Conservation (phyloP, 768 basidiomycete species). For the Auricularia sp. region DNA sequence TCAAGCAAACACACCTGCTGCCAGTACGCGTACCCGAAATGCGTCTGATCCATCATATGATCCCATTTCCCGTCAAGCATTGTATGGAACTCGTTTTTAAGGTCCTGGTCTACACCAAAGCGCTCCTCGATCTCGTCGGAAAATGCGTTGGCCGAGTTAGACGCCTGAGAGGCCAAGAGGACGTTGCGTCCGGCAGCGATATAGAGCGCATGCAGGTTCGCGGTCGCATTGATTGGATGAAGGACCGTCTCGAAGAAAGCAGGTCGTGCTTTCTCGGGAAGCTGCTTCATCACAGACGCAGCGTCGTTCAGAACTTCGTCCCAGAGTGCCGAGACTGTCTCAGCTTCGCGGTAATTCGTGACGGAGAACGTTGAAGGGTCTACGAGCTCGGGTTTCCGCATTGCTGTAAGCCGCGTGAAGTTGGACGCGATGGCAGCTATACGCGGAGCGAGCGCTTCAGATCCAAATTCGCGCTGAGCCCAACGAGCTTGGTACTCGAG, state of each 20-base stretch:
- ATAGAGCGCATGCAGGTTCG: constrained; percentile 47
- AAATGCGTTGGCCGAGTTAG: constrained; percentile 48
- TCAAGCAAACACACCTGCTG: not conserved
- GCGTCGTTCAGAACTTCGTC: constrained; percentile 37
- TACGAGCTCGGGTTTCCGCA: constrained; percentile 57
- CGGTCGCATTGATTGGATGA: constrained; percentile 49
- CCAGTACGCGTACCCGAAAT: constrained; percentile 47
- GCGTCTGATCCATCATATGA: constrained; percentile 64
- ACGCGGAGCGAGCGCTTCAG: constrained; percentile 25
- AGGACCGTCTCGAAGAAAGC: constrained; percentile 65
- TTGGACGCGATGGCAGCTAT: constrained; percentile 47
- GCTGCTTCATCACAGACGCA: constrained; percentile 43
- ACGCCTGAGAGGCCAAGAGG: constrained; percentile 50
- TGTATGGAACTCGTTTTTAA: constrained; percentile 50
- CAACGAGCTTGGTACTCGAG: constrained; percentile 42
- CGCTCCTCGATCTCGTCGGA: constrained; percentile 44
- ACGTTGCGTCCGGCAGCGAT: constrained; percentile 52
- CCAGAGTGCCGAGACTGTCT: constrained; percentile 44
- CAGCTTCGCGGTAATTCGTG: constrained; percentile 63
- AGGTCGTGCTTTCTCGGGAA: constrained; percentile 36
- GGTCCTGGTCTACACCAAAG: constrained; percentile 51
- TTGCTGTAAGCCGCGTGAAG: constrained; percentile 44
- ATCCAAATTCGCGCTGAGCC: constrained; percentile 57
- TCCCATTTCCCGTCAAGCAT: constrained; percentile 38
- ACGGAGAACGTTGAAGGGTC: constrained; percentile 53